phyloP scores from a whole-genome alignment of 2,329 filamentous ascomycete species.

The Neofusicoccum laricinum region DNA sequence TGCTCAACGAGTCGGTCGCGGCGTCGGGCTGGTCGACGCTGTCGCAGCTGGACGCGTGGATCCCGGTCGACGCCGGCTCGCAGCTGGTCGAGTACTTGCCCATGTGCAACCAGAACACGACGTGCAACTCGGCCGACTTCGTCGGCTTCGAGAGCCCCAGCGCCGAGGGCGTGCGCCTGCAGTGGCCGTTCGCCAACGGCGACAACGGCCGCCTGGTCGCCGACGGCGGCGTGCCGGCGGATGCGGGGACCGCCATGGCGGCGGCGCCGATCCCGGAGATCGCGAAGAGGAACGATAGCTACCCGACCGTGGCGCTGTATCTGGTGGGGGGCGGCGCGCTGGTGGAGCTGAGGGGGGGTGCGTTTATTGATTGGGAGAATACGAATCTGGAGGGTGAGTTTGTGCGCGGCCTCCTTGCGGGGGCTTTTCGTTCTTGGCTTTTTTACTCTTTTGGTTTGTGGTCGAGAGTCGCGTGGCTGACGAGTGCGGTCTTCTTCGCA shows the following conservation, averaged over 20 bases:
- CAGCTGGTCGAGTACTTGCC: neutral
- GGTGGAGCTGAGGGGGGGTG: neutral
- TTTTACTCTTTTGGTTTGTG: too few species aligned
- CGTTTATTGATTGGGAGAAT: too few species aligned
- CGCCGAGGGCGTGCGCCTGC: neutral
- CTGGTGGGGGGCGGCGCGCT: neutral
- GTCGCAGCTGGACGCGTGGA: neutral
- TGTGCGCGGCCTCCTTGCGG: too few species aligned
- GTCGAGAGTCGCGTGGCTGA: too few species aligned
- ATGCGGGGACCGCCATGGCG: neutral
- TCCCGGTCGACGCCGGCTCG: neutral
- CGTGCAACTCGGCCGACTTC: neutral
- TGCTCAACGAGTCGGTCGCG: neutral
- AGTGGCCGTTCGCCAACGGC: neutral
- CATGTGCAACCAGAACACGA: neutral
- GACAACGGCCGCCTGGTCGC: neutral
- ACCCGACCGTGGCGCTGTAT: neutral
- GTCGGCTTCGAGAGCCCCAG: neutral
- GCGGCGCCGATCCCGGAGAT: neutral
- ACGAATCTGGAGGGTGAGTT: too few species aligned
- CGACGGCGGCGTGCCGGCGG: neutral
- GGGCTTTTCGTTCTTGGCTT: neutral
- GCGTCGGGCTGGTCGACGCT: neutral
- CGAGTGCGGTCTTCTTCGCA: neutral
- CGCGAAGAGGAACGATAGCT: neutral